Evolutionary conservation across 2,329 filamentous ascomycete species (phyloP), one percentile per base, ranked within the genome.

Genomic region (Calonectria hongkongensis): DNA sequence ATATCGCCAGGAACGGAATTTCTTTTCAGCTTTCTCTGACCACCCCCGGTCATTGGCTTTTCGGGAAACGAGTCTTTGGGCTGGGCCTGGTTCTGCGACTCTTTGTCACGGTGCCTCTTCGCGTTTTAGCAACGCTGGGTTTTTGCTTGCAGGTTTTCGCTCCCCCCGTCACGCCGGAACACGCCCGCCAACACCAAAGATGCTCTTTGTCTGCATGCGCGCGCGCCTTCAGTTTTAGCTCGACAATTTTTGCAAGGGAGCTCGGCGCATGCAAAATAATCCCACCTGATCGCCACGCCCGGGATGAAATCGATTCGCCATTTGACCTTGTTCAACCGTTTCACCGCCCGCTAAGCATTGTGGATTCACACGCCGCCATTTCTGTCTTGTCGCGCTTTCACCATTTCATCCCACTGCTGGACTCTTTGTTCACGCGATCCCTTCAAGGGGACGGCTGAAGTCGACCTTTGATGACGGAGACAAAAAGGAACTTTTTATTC

Each of bases 141-240:
- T 18, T 39, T 63, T 60, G 43, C 33, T 68, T 63, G 66, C 28
- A 36, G 18, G 39, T 33, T 27, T 30, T 30, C 21, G 21, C 21
- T 21, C 21, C 21, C 25, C 16, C 36, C 43, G 51, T 65, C 54
- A 7, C 28, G 27, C 47, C 63, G 58, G 58, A 60, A 33, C 65
- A 47, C 58, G 10, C 48, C n/a, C 69, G 56, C 51, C 69, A 62
- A 60, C 72, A 63, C 74, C 76, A 79, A 73, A 73, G 69, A 80
- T 79, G 79, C 64, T 75, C 79, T 79, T 79, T 80, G 78, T 79
- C 76, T 75, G 74, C 73, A 62, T 65, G 64, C 45, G 50, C 72
- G 56, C 69, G 64, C 75, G 75, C 56, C 70, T 72, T 66, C 67
- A 73, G 64, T 33, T 51, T 63, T 67, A 78, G 60, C 73, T 74